These are phyloP conservation scores for Talaromyces sp. DNA, from an alignment of 2,329 filamentous ascomycete genomes.

Conservation along the genomic window DNA sequence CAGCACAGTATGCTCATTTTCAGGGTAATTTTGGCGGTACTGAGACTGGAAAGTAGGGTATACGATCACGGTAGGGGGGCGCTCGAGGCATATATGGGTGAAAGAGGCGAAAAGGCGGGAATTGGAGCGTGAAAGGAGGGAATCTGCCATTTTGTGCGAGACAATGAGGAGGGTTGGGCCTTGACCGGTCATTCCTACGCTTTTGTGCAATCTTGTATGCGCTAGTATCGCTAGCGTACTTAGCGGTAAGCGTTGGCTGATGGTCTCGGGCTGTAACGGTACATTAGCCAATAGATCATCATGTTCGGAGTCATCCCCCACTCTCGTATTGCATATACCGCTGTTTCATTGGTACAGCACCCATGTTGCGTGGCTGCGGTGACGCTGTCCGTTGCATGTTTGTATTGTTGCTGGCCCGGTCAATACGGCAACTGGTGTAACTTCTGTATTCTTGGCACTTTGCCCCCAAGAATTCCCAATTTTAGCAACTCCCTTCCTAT, in stretches of 20 bases:
- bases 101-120: not conserved
- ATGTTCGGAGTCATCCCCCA: not conserved
- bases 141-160: not conserved
- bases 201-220: not conserved
- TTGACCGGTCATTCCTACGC: conserved; percentile 7
- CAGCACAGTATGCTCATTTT: conserved; percentile 2
- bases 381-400: conserved; percentile 8
- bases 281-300: not conserved
- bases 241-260: not conserved
- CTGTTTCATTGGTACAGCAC: not conserved
- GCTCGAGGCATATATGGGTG: not conserved
- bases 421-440: not conserved
- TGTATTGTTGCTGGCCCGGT: not conserved
- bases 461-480: not conserved
- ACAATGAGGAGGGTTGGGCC: not conserved
- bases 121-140: not conserved
- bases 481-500: not conserved
- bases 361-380: not conserved
- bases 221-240: conserved; percentile 1
- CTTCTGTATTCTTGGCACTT: not conserved
- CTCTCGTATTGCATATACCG: not conserved
- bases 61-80: not conserved
- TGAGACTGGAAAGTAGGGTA: not conserved
- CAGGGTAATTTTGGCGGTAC: not conserved
- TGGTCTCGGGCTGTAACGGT: not conserved